Conservation (phyloP, 345 rosid genomes). For the Mallotus nudiflorus region DNA sequence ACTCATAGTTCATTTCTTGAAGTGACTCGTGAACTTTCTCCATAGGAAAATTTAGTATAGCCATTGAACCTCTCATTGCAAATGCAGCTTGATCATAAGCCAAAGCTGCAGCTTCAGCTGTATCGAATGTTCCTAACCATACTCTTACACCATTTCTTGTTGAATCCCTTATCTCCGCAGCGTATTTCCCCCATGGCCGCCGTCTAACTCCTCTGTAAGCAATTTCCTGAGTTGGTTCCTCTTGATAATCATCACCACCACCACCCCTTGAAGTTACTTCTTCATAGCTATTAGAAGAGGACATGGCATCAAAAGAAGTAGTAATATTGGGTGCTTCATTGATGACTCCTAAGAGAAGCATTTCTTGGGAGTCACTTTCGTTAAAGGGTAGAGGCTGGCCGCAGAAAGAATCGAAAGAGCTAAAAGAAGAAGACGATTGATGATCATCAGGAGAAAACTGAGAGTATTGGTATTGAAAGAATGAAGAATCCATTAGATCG, state of each 20-base stretch:
- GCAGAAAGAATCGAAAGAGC: slow-evolving; percentile 25
- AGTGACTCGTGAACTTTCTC: slow-evolving; percentile 48
- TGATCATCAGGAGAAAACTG: slow-evolving; percentile 27
- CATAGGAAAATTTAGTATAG: slow-evolving; percentile 50
- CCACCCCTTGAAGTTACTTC: slow-evolving; percentile 32
- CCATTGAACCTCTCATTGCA: slow-evolving; percentile 53
- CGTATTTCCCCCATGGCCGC: slow-evolving; percentile 71
- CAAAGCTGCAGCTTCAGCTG: slow-evolving; percentile 64
- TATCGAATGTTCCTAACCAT: slow-evolving; percentile 69
- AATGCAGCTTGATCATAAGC: slow-evolving; percentile 77
- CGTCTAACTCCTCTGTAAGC: slow-evolving; percentile 56
- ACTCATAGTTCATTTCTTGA: slow-evolving; percentile 36
- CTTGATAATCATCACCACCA: neutral
- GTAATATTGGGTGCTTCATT: slow-evolving; percentile 33
- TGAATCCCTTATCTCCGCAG: slow-evolving; percentile 71
- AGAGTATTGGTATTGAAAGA: slow-evolving; percentile 27
- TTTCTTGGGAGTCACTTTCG: slow-evolving; percentile 59
- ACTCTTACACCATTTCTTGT: slow-evolving; percentile 62
- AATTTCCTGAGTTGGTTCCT: slow-evolving; percentile 16
- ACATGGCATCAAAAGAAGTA: slow-evolving; percentile 10
- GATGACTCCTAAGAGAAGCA: slow-evolving; percentile 52
- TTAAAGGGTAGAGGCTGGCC: slow-evolving; percentile 51
- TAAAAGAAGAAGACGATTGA: slow-evolving; percentile 28
- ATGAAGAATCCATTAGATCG: slow-evolving; percentile 38
- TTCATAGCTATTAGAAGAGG: slow-evolving; percentile 14